phyloP scores from a whole-genome alignment of 306 rosid genomes.

The Mucuna pruriens region DNA sequence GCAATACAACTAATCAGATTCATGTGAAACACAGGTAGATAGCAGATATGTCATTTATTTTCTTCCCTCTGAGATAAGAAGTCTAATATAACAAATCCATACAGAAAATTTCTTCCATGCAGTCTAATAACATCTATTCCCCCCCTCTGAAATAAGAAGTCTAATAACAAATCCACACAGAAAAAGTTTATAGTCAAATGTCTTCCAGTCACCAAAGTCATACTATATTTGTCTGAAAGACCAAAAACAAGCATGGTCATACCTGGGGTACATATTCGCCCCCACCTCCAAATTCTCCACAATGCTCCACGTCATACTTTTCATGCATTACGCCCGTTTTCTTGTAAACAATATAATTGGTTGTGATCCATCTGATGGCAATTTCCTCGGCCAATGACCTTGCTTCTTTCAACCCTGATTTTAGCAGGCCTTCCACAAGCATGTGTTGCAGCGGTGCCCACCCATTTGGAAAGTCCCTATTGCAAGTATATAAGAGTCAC shows the following conservation, averaged over 20 bases:
- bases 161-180: background rate
- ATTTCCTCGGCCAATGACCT: conserved; percentile 73
- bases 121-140: no score
- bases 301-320: conserved; percentile 71
- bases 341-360: conserved; percentile 73
- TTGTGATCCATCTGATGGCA: conserved; percentile 78
- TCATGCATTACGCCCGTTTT: conserved; percentile 84
- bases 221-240: background rate
- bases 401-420: conserved; percentile 77
- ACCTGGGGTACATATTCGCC: conserved; percentile 91
- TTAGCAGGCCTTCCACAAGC: conserved; percentile 87
- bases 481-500: conserved; percentile 6
- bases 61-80: background rate
- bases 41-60: background rate
- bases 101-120: no score
- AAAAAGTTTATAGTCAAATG: background rate
- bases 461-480: conserved; percentile 97
- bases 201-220: conserved; percentile 1
- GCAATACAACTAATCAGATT: conserved; percentile 35
- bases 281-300: conserved; percentile 85
- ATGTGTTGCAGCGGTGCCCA: conserved; percentile 97
- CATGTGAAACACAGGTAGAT: background rate
- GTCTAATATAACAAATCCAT: background rate
- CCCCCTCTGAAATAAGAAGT: conserved; percentile 1
- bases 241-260: conserved; percentile 13